Conservation (phyloP, 345 rosid genomes). For the Moricandia arvensis region DNA sequence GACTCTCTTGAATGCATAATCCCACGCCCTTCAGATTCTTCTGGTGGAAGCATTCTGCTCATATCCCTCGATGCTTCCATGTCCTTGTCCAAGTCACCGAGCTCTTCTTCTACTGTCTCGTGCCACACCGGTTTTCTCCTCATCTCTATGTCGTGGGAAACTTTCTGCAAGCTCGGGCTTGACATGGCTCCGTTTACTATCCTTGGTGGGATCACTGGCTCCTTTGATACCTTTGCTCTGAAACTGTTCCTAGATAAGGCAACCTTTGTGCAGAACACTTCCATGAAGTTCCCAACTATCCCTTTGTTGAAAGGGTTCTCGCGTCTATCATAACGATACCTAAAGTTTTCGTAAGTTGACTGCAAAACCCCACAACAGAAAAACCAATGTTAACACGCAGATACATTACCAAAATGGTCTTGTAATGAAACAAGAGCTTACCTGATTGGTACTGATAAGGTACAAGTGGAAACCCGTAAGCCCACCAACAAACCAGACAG, state of each 20-base stretch:
- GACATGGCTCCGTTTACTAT: slow-evolving; percentile 39
- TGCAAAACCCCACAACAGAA: slow-evolving; percentile 40
- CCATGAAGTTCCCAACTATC: slow-evolving; percentile 60
- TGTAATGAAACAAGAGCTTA: slow-evolving; percentile 26
- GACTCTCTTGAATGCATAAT: slow-evolving; percentile 49
- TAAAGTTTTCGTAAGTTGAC: slow-evolving; percentile 94
- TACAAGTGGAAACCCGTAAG: slow-evolving; percentile 76
- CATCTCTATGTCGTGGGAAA: slow-evolving; percentile 54
- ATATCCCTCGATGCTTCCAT: slow-evolving; percentile 48
- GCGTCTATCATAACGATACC: slow-evolving; percentile 61
- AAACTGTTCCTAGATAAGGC: slow-evolving; percentile 74
- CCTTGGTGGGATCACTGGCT: slow-evolving; percentile 53
- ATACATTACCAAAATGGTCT: not conserved
- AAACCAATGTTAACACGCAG: slow-evolving; percentile 10
- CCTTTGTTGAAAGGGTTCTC: slow-evolving; percentile 83
- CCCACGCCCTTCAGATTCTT: slow-evolving; percentile 54
- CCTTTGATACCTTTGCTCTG: slow-evolving; percentile 63
- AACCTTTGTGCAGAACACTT: slow-evolving; percentile 64
- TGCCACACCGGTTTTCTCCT: slow-evolving; percentile 73
- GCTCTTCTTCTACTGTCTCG: slow-evolving; percentile 42
- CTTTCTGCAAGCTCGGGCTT: slow-evolving; percentile 52
- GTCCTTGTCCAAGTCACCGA: slow-evolving; percentile 41
- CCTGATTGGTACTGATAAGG: slow-evolving; percentile 93
- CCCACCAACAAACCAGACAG: slow-evolving; percentile 97
- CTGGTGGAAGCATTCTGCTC: slow-evolving; percentile 68